Conservation (phyloP, 768 basidiomycete species). For the Panaeolus papilionaceus region DNA sequence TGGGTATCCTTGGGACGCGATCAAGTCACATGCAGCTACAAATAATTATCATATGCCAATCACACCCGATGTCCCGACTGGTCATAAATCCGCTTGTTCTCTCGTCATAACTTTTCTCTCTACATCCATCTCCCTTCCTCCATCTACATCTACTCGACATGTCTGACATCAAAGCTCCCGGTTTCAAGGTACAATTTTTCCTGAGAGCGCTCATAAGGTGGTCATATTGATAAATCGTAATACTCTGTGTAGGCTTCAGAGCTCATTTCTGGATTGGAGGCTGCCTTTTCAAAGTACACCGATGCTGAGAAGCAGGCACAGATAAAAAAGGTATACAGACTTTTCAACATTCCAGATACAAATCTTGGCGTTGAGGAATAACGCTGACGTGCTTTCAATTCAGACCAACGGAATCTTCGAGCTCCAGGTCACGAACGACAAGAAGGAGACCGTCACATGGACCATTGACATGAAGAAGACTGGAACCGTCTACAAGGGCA, state of each 20-base stretch:
- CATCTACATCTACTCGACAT: conserved; percentile 41
- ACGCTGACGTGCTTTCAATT: neutral
- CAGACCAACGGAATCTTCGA: conserved; percentile 92
- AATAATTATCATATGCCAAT: conserved; percentile 13
- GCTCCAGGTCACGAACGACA: conserved; percentile 75
- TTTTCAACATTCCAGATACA: neutral
- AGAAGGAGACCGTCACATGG: conserved; percentile 79
- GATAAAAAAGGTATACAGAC: conserved; percentile 70
- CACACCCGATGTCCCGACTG: neutral
- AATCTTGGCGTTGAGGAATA: neutral
- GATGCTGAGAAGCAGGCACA: conserved; percentile 69
- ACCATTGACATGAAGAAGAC: conserved; percentile 93
- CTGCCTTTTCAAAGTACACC: conserved; percentile 57
- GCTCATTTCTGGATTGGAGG: conserved; percentile 58
- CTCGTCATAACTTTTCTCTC: neutral
- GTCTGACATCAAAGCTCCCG: conserved; percentile 72
- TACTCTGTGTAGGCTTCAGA: conserved; percentile 63
- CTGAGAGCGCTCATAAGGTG: neutral
- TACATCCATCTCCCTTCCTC: conserved; percentile 19
- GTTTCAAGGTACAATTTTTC: conserved; percentile 65
- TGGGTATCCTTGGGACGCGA: neutral
- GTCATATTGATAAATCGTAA: neutral
- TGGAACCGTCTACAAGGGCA: conserved; percentile 78
- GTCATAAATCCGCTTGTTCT: conserved; percentile 9
- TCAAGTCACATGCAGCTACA: neutral